Base-by-base conservation (phyloP, 2,329 filamentous ascomycete genomes). In the Trichothecium sympodiale region DNA sequence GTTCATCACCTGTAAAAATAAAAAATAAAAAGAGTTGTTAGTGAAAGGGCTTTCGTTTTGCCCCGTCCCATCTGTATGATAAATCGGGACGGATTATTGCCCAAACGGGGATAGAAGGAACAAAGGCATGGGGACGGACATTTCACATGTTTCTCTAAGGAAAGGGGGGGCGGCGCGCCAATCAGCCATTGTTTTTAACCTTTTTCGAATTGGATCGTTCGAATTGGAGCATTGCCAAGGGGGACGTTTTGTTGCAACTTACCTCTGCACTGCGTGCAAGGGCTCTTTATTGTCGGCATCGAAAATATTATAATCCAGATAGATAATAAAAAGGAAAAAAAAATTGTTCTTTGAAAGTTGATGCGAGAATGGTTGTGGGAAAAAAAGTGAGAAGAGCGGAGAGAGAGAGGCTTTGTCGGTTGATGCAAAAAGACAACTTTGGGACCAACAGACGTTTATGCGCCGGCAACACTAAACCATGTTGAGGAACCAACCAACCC, bases 1-100 rank as follows among this genome's bases (percentile, higher is more conserved):
- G 51, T 36, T 62, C 57, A 29, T 62, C 59, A 29, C 59, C 57
- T 62, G 31, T 0, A 5, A 4, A 8, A 33, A 8, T n/a, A 14
- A 35, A 16, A 14, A 15, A 27, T 3, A 26, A 15, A 26, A 14
- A 12, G 16, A 33, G 31, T 7, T 8, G 29, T 6, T 10, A 6
- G 12, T 5, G 31, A 18, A 15, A n/a, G n/a, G n/a, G 16, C n/a
- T 15, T n/a, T n/a, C 28, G 3, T 1, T 7, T 29, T 9, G 28
- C 16, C 28, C n/a, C 28, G 14, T 15, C 18, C 10, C 13, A n/a
- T 13, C 14, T 20, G 6, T 1, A 14, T 17, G 3, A 36, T 43
- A 29, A 40, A 34, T 16, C 20, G 4, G 13, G 23, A n/a, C 5
- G 10, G 12, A 26, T 17, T 33, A 7, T 8, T 28, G 12, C 26